phyloP scores from a whole-genome alignment of 1,284 basidiomycete species.

The Austroboletus niveus region DNA sequence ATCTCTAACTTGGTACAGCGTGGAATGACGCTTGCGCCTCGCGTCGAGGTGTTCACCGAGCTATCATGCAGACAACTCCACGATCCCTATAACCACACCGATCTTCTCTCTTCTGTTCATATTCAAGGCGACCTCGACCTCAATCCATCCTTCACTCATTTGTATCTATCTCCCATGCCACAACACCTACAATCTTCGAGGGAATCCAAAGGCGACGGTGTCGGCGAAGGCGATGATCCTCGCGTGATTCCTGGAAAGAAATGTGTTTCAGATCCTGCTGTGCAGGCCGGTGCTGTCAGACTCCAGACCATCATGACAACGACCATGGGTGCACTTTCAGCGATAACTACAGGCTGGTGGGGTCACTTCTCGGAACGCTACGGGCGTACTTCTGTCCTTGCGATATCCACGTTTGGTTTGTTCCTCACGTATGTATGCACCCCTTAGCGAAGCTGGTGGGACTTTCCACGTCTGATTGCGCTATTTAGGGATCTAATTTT shows the following conservation, averaged over 20 bases:
- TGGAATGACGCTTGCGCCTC: constrained; percentile 75
- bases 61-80: constrained; percentile 63
- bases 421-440: constrained; percentile 63
- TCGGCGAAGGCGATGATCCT: constrained; percentile 44
- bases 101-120: constrained; percentile 17
- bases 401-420: constrained; percentile 67
- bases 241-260: constrained; percentile 47
- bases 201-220: constrained; percentile 22
- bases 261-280: constrained; percentile 61
- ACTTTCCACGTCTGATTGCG: constrained; percentile 1
- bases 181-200: constrained; percentile 2
- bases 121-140: constrained; percentile 37
- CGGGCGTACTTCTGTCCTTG: constrained; percentile 76
- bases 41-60: constrained; percentile 76
- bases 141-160: constrained; percentile 13
- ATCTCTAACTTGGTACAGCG: constrained; percentile 42
- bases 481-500: constrained; percentile 69
- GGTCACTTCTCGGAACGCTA: constrained; percentile 76
- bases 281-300: constrained; percentile 64
- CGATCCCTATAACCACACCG: constrained; percentile 42
- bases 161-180: constrained; percentile 10
- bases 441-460: no score
- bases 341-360: constrained; percentile 88
- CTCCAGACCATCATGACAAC: constrained; percentile 72
- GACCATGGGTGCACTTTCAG: constrained; percentile 78